Conservation (phyloP, 2,329 filamentous ascomycete genomes). For the Colletotrichum higginsianum region DNA sequence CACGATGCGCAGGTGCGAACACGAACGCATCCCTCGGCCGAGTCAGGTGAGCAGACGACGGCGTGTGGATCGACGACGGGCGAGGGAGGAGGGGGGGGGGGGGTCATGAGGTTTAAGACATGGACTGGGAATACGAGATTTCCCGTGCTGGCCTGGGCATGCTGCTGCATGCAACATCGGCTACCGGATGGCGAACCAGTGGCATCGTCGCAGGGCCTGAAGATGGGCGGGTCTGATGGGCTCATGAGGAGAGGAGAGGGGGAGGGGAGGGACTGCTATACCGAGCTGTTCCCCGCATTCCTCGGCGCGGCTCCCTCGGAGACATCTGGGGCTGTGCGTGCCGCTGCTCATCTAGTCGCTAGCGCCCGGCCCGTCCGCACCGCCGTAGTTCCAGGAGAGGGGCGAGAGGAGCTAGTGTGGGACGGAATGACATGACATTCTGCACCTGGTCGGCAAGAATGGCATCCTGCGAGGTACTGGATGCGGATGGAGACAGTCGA, state of each 20-base stretch:
- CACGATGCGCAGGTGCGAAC: constrained; percentile 9
- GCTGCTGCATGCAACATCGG: constrained; percentile 33
- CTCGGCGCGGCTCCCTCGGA: constrained; percentile 22
- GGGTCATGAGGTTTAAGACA: constrained; percentile 16
- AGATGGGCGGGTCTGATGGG: neutral
- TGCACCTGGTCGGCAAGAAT: constrained; percentile 4
- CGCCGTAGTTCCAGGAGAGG: neutral
- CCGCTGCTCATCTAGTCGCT: neutral
- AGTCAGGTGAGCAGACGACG: neutral
- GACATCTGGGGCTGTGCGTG: neutral
- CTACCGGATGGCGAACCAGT: neutral
- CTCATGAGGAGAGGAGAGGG: neutral
- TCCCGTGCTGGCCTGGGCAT: neutral
- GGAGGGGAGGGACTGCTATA: constrained; percentile 13
- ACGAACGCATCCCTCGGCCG: constrained; percentile 8
- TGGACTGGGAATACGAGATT: constrained; percentile 34
- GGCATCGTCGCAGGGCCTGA: constrained; percentile 5
- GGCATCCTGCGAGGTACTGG: constrained; percentile 9
- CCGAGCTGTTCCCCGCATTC: constrained; percentile 29
- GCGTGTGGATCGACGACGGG: neutral
- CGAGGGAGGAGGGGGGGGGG: neutral
- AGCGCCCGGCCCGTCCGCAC: neutral
- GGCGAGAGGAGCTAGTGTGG: neutral
- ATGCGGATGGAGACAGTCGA: constrained; percentile 7
- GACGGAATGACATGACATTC: constrained; percentile 6